Base-by-base conservation (phyloP, 805 yeast species). In the Isabelozyma rhagii region DNA sequence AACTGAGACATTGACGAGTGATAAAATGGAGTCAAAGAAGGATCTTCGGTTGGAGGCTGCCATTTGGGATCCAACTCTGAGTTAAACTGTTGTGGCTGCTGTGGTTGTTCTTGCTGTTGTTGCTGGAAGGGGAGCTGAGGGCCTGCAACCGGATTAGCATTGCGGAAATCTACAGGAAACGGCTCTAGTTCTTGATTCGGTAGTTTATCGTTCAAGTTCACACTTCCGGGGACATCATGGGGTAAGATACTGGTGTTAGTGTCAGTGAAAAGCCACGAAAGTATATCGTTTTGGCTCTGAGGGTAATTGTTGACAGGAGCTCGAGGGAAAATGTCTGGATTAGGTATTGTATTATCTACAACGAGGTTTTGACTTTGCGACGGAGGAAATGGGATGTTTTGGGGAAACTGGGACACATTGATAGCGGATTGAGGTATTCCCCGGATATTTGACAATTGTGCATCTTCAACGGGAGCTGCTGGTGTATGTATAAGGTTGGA, bases 211-310 rank as follows among this genome's bases (percentile, higher is more conserved):
- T 31, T 31, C 36, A 31, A 21, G 25, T 21, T 21, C 6, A 21
- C 25, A 21, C 4, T 31, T 31, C 36, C 36, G 1, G 36, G 10
- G 4, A 31, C n/a, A 5, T 31, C 36, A 4, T 31, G 36, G 2
- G 36, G 36, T 8, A 31, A 31, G n/a, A 31, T 31, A 31, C 8
- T 31, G 36, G 36, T 31, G 36, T 31, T 31, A 9, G 64, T 55
- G 15, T 70, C 74, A 3, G 67, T 67, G 49, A 71, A 71, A 9
- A 73, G 55, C 77, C 77, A 72, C 21, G 73, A 66, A 7, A 73
- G 51, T 36, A 73, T 69, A 49, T 72, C 77, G 43, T 60, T 68
- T 43, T 69, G 74, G 7, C 63, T 56, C 29, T 68, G 75, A 9
- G 68, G 67, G 1, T 50, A 39, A 43, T 31, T 13, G 42, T 44